Evolutionary conservation across 2,329 filamentous ascomycete species (phyloP), one percentile per base, ranked within the genome.

Genomic region (Cercospora zeae-maydis): DNA sequence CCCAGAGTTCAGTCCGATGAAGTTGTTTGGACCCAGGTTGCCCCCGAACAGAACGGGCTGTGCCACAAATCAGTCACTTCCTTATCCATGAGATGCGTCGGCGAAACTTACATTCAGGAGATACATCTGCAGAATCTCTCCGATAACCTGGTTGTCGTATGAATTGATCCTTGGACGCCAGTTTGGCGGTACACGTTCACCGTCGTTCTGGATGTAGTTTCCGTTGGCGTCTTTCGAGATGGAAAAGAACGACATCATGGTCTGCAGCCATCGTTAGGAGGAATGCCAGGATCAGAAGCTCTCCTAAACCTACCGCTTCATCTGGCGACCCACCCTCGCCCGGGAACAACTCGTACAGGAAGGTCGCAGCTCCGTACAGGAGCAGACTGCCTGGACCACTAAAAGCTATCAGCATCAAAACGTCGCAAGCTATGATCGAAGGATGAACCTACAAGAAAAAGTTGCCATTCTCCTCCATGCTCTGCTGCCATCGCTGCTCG

Each of bases 341-440:
- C 7, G 78, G 77, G 59, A 71, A 77, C 11, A 79, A 71, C 63
- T 78, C 75, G 70, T 79, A 80, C 7, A 80, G 62, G 73, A 80
- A 80, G 47, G 74, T 75, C 2, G 78, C 74, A 36, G 78, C 78
- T 42, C 78, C 77, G 63, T 74, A 78, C 13, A 78, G 72, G 8
- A 80, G 71, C 6, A 79, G 65, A 13, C 71, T 67, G 21, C 76
- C 65, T 3, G 77, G 78, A 14, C 77, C 77, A 54, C 42, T 49
- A 21, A 11, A 14, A 27, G 11, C 3, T 30, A 19, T 49, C 42
- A 49, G 42, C 6, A 4, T 19, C 11, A 9, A 27, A 7, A 1
- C 11, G n/a, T n/a, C 21, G 21, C 21, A 14, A 10, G 42, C 24
- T 14, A 5, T 3, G 1, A 24, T 49, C 8, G 13, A 27, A 6